These are phyloP conservation scores for Kickxella alabastrina DNA, from an alignment of 192 early-diverging fungal species.

Conservation along the genomic window DNA sequence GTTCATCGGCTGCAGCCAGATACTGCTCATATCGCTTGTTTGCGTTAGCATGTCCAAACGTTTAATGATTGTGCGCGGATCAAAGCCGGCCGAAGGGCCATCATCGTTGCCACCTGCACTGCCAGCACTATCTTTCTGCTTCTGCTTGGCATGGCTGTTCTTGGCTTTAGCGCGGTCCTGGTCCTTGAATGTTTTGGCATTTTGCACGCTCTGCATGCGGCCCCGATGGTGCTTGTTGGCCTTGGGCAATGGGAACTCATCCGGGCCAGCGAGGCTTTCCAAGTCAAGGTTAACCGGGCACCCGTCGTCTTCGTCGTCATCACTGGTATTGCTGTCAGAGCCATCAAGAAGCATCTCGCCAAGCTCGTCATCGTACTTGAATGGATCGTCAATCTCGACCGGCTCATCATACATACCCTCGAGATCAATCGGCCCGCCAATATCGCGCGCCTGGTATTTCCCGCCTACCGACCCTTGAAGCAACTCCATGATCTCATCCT, in stretches of 20 bases:
- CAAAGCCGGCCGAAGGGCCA: slow-evolving; percentile 24
- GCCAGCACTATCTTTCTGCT: not conserved
- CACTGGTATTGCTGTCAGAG: slow-evolving; percentile 4
- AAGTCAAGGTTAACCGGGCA: slow-evolving; percentile 29
- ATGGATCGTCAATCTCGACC: slow-evolving; percentile 26
- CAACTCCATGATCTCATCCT: slow-evolving; percentile 13
- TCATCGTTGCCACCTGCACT: not conserved
- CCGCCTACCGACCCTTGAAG: not conserved
- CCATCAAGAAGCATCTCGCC: slow-evolving; percentile 6
- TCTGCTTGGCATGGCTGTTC: slow-evolving; percentile 5
- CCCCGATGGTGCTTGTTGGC: not conserved
- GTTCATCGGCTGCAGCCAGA: slow-evolving; percentile 50
- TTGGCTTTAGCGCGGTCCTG: slow-evolving; percentile 18
- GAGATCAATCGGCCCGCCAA: slow-evolving; percentile 15
- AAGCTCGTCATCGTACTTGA: slow-evolving; percentile 16
- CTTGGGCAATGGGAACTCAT: not conserved
- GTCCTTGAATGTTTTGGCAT: slow-evolving; percentile 6
- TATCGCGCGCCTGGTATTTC: slow-evolving; percentile 14
- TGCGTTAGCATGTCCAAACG: slow-evolving; percentile 30
- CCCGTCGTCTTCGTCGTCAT: slow-evolving; percentile 24
- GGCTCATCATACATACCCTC: slow-evolving; percentile 4
- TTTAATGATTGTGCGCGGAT: slow-evolving; percentile 25
- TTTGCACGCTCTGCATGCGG: slow-evolving; percentile 9
- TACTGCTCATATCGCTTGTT: slow-evolving; percentile 27
- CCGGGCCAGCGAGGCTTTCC: slow-evolving; percentile 9